Evolutionary conservation across 768 basidiomycete genomes (phyloP), one percentile per base, ranked within the genome.

Genomic region (Aureoboletus auriporus): DNA sequence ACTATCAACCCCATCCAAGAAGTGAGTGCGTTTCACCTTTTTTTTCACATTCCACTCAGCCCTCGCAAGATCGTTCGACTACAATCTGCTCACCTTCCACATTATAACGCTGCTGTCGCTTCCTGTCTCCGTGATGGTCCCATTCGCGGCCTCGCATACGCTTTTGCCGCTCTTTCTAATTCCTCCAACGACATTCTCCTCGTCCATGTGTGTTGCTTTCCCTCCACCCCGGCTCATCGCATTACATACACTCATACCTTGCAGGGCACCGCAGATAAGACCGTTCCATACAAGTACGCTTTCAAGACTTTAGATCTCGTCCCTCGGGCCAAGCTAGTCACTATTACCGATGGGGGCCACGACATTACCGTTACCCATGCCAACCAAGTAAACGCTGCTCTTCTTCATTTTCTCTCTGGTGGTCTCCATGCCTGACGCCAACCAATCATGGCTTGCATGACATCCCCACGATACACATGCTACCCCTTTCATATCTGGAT

Each of bases 61-160:
- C 20, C 14, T 23, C 5, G 6, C 14, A 28, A 86, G 80, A 82
- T 89, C 47, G 81, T 89, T 1, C 77, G 86, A n/a, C 69, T 87
- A 11, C 87, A 89, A 66, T 84, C 84, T 0, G 87, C 87, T 1
- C 82, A 87, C 59, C 74, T 89, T 6, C 78, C 83, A 1, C 79
- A 87, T 5, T 89, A 80, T 62, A 87, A 89, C 54, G 75, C 79
- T 17, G 87, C 87, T 0, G 68, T 89, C n/a, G 86, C 86, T 0
- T 88, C 86, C 5, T 86, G 82, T 4, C 69, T 89, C 23, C 77
- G 86, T 30, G 78, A 84, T 34, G 86, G 86, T 1, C 86, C 87
- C 12, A 70, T 89, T 27, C 79, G 86, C 34, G 84, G 84, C 5
- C 77, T 82, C 46, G 66, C 64, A 1, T 62, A 74, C 1, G 70